phyloP scores from a whole-genome alignment of 805 yeast genomes.

The Saturnispora ahearnii region DNA sequence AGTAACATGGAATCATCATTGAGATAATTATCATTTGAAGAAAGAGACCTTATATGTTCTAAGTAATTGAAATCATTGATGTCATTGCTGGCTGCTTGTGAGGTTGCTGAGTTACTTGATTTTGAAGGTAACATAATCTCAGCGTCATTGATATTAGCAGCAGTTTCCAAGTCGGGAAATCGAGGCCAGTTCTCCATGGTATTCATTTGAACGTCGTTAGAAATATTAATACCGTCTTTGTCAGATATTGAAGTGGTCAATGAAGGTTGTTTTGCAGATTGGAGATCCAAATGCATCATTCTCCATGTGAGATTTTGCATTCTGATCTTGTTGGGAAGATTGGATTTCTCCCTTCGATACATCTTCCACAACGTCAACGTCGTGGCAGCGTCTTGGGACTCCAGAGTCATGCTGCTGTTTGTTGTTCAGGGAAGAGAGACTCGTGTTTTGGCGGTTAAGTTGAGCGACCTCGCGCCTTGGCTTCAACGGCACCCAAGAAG shows the following conservation, averaged over 20 bases:
- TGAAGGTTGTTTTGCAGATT: neutral
- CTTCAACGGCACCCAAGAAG: neutral
- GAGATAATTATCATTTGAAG: conserved; percentile 11
- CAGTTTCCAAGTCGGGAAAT: conserved; percentile 25
- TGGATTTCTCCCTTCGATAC: conserved; percentile 67
- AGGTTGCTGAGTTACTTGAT: conserved; percentile 2
- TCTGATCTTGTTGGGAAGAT: conserved; percentile 64
- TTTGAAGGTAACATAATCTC: neutral
- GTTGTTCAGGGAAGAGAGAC: neutral
- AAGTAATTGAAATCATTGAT: conserved; percentile 10
- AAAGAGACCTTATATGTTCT: conserved; percentile 15
- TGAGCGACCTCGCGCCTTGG: neutral
- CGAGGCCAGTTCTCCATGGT: conserved; percentile 27
- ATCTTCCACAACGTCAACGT: conserved; percentile 65
- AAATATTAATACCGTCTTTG: neutral
- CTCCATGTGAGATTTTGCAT: conserved; percentile 88
- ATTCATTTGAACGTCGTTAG: neutral
- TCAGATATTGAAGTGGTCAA: neutral
- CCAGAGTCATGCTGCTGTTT: conserved; percentile 4
- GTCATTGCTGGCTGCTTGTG: neutral
- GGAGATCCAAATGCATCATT: conserved; percentile 52
- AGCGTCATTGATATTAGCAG: conserved; percentile 3
- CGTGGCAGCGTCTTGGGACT: conserved; percentile 14
- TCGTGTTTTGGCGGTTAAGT: neutral
- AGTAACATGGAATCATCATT: neutral